These are phyloP conservation scores for Cercospora janseana DNA, from an alignment of 2,329 filamentous ascomycete species.

Conservation along the genomic window DNA sequence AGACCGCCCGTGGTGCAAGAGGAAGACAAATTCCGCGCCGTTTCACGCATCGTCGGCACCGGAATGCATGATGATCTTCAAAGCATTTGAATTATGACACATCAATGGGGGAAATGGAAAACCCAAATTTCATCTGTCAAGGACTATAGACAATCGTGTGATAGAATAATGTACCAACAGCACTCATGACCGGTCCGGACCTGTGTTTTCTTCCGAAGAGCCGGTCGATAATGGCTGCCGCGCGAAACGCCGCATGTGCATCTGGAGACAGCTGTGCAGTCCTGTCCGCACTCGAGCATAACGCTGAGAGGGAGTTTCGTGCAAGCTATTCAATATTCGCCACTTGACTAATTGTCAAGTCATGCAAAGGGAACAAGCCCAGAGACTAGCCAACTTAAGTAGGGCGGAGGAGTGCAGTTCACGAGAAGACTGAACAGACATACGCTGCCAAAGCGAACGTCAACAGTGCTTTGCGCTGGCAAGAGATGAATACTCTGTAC, in stretches of 20 bases:
- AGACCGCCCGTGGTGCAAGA: no score
- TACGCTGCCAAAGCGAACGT: no score
- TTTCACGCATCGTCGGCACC: no score
- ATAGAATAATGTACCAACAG: neutral
- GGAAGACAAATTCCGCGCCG: no score
- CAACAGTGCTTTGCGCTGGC: no score
- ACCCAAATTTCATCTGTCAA: no score
- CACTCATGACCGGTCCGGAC: neutral
- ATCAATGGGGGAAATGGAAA: no score
- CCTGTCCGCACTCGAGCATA: conserved; percentile 22
- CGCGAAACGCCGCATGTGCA: neutral
- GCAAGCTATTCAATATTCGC: conserved; percentile 65
- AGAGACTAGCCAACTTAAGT: conserved; percentile 91
- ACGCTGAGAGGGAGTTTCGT: conserved; percentile 25
- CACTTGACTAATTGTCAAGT: conserved; percentile 95
- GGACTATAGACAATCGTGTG: no score
- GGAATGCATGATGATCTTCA: no score
- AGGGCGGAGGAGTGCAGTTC: conserved; percentile 62
- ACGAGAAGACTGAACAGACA: no score
- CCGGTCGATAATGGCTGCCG: neutral
- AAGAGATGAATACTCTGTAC: neutral
- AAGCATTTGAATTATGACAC: no score
- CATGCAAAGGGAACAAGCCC: conserved; percentile 53
- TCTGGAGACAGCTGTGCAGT: conserved; percentile 18
- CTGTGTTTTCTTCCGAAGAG: neutral